Base-by-base conservation (phyloP, 2,329 filamentous ascomycete species). In the Tympanopsis confertula region DNA sequence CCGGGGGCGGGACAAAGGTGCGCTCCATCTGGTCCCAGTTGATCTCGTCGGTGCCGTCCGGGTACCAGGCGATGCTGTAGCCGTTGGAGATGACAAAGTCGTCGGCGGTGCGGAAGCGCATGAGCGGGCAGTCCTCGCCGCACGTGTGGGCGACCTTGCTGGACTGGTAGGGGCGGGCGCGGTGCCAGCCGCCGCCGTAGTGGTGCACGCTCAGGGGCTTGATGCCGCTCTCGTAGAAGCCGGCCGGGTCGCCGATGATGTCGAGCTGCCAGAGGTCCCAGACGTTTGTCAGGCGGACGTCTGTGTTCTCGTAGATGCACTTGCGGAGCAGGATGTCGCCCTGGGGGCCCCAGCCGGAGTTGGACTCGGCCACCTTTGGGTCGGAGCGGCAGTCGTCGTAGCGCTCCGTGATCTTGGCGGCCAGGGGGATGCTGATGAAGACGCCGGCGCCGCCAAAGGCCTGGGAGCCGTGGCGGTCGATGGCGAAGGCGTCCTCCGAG, bases 391-490 rank as follows among this genome's bases (percentile, higher is more conserved):
- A 79, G 19, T 56, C 50, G 13, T 68, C 62, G 18, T 69, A 62
- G 26, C 68, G 55, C 2, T 59, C 58, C 24, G 61, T 59, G 1
- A 79, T 50, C 40, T 69, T 54, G 18, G 51, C 49, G 14, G 71
- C 57, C 1, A 78, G 61, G 2, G 72, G 64, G 5, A 66, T 53
- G 24, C 68, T 74, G 13, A 79, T 48, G 50, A 78, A 78, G 40
- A 72, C 59, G 39, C 74, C 75, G 3, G 69, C 74, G 42, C 74
- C 74, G 39, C 75, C 74, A 42, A 68, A 79, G 13, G 69, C 74
- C 64, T 77, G 74, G 45, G 68, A 60, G 2, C 74, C 74, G 47
- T 70, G 76, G 10, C 55, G 54, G 3, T 58, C 57, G 19, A 78
- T 61, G 14, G 70, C 63, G 18, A 59, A 51, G 26, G 67, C 64